A percentile compares a stretch with the other conserved stretches of the same genome.
phyloP scores from a whole-genome alignment of 164 flowering plant genomes.

The Kalanchoe fedtschenkoi region DNA sequence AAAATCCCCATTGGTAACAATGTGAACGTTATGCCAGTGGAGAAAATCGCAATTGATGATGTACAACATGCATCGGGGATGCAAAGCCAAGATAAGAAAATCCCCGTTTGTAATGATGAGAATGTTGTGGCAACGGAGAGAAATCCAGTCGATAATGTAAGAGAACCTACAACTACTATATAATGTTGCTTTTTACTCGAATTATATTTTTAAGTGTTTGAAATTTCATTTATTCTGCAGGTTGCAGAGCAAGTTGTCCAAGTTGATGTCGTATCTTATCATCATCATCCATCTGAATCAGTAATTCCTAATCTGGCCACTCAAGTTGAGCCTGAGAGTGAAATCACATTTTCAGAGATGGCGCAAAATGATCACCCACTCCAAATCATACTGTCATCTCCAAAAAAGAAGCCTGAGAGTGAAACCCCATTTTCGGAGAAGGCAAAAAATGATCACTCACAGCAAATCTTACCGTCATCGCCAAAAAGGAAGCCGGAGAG shows the following conservation, averaged over 20 bases:
- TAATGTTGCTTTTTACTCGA: background rate
- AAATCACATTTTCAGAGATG: background rate
- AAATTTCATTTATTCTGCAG: background rate
- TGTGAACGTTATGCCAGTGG: constrained; percentile 9
- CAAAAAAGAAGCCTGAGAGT: too few species aligned
- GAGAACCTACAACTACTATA: constrained; percentile 1
- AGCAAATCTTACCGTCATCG: too few species aligned
- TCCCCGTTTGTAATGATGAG: constrained; percentile 9
- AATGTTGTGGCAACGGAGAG: constrained; percentile 9
- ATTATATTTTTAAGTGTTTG: background rate
- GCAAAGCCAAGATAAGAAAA: constrained; percentile 13
- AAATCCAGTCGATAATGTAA: constrained; percentile 26
- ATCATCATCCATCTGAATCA: background rate
- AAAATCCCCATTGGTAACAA: constrained; percentile 1
- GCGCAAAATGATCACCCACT: constrained; percentile 12
- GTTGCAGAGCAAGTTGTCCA: background rate
- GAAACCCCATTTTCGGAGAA: too few species aligned
- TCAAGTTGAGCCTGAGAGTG: background rate
- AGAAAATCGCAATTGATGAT: constrained; percentile 16
- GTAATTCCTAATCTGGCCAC: background rate
- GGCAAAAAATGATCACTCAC: too few species aligned
- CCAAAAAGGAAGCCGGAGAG: too few species aligned
- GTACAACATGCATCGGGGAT: constrained; percentile 35
- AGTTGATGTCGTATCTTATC: background rate
- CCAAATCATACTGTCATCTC: constrained; percentile 21